phyloP scores from a whole-genome alignment of 176 grass and related monocot species.

The Alloteropsis semialata region DNA sequence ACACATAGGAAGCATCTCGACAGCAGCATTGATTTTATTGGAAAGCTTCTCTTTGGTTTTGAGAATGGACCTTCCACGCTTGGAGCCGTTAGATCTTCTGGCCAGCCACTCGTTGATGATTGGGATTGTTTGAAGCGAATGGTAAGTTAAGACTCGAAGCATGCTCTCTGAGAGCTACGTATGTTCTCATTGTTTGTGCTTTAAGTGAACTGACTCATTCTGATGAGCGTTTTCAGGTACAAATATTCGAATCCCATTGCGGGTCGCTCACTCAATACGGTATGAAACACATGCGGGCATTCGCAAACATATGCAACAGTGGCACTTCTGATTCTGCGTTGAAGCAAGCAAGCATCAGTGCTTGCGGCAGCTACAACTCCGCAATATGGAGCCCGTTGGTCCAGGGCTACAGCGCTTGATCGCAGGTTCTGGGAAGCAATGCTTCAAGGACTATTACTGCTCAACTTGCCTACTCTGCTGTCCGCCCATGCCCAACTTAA shows the following conservation, averaged over 20 bases:
- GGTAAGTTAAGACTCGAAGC: conserved; percentile 30
- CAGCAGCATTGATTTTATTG: conserved; percentile 58
- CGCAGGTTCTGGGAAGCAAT: not conserved
- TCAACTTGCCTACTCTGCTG: not conserved
- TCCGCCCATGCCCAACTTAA: not conserved
- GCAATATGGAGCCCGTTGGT: conserved; percentile 51
- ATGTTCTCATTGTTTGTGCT: not conserved
- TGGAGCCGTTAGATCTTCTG: conserved; percentile 44
- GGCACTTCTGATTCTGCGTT: conserved; percentile 38
- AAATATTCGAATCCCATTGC: conserved; percentile 70
- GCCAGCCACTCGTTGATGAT: conserved; percentile 68
- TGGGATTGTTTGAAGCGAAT: conserved; percentile 88
- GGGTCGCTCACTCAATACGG: conserved; percentile 79
- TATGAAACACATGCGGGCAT: conserved; percentile 78
- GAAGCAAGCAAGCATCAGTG: conserved; percentile 40
- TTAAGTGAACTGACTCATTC: not conserved
- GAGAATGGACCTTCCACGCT: conserved; percentile 53
- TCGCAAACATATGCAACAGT: conserved; percentile 80
- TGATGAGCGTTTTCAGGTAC: conserved; percentile 45
- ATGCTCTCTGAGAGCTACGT: not conserved
- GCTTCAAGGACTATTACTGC: not conserved
- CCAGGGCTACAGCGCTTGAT: conserved; percentile 71
- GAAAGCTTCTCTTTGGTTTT: conserved; percentile 74
- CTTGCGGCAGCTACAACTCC: conserved; percentile 46
- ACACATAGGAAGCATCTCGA: conserved; percentile 77